Base-by-base conservation (phyloP, 164 flowering plant genomes). In the Paratinospora sagittata region DNA sequence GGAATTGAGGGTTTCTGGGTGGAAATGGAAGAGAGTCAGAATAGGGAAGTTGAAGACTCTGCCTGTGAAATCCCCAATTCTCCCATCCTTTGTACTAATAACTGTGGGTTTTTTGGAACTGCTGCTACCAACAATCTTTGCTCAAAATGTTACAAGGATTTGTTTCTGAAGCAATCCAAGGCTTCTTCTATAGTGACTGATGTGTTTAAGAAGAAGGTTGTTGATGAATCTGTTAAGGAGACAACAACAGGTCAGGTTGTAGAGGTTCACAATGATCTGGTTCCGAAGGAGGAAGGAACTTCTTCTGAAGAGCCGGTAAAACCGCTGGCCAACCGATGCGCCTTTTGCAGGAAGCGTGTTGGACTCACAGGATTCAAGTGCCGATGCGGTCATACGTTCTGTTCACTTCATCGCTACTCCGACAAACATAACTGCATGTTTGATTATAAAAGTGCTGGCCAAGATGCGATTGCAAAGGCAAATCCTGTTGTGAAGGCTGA, bases 321-420 rank as follows among this genome's bases (percentile, higher is more conserved):
- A 17, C 66, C 19, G 49, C 61, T 60, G 23, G 63, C 87, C 3
- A 70, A 65, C 52, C 74, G 77, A 3, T 75, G 77, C 70, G 23
- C 30, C 21, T 39, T 41, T 60, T 75, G 77, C 47, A 70, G 34
- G 14, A 75, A 70, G 69, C 57, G 70, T 0, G 74, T 75, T 47
- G 77, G 77, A 14, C 61, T 75, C 19, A 75, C 70, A 0, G 77
- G 73, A 6, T 75, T 75, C 66, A 75, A 70, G 60, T 75, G 77
- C 70, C 66, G 73, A 13, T 75, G 77, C 8, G 77, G 65, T 5
- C 39, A 63, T 17, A 75, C 70, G 10, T 75, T 75, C 60, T 74
- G 77, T 36, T 52, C 73, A 8, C n/a, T 70, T 23, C 77, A 74
- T 65, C 73, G 77, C 8, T 70, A 69, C 41, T 27, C 73, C 8